Base-by-base conservation (phyloP, 805 yeast species). In the Wickerhamomyces bovis region DNA sequence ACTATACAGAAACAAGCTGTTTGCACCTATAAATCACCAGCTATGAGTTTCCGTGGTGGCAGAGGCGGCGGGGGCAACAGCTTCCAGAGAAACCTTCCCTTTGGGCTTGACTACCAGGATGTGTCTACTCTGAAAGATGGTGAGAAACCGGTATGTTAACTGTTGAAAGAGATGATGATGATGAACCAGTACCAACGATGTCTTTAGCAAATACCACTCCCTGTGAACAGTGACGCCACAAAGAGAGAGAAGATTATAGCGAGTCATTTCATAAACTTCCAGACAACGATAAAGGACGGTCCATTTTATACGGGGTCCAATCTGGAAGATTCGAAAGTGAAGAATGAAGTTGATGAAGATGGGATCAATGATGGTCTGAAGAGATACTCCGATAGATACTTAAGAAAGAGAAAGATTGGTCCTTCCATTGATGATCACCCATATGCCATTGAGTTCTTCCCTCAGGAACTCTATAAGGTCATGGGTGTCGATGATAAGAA, bases 341-440 rank as follows among this genome's bases (percentile, higher is more conserved):
- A 61, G 38, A 45, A 50, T n/a, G 56, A 61, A 25, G 56, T 65
- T 33, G 62, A 68, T 30, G 74, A 59, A 38, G 69, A 71, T 46
- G 74, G 73, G 18, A 54, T 71, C 2, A 71, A 72, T 45, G 96
- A 87, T 61, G 89, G 92, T 2, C 76, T 90, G 39, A 78, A 82
- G 60, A 74, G 97, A 56, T 88, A 88, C 61, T 80, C 95, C 3
- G 97, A 90, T 64, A 74, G 73, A 61, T 90, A 86, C 65, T 70
- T 83, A 53, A 83, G 83, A 61, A 80, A 79, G 55, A 76, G 86
- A 46, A 80, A 77, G 57, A 76, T 83, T 15, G 88, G 89, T 1
- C 75, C 83, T 44, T 81, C 90, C 2, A 76, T 84, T 9, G 84
- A 81, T 50, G 89, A 85, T 44, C 89, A 85, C 66, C 95, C 95